phyloP scores from a whole-genome alignment of 176 grass and related monocot species.

The Thalia dealbata region DNA sequence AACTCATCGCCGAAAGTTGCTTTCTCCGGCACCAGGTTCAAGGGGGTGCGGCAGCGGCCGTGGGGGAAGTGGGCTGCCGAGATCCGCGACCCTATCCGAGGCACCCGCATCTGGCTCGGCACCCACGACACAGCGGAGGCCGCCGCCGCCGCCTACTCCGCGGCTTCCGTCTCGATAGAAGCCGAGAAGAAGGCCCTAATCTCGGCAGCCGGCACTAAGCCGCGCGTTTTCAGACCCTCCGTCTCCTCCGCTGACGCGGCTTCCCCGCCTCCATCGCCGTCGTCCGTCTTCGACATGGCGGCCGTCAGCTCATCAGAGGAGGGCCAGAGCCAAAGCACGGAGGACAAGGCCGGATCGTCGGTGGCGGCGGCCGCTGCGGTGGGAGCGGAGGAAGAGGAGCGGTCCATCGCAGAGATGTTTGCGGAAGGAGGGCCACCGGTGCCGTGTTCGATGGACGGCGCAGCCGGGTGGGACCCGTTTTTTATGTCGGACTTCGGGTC shows the following conservation, averaged over 20 bases:
- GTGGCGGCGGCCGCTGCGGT: neutral
- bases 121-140: constrained; percentile 1
- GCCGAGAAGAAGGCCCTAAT: neutral
- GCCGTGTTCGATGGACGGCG: neutral
- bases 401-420: neutral
- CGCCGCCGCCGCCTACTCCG: neutral
- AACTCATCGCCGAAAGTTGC: too few species aligned
- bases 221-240: too few species aligned
- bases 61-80: constrained; percentile 13
- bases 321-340: too few species aligned
- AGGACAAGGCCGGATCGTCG: neutral
- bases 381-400: neutral
- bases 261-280: neutral
- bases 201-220: neutral
- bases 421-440: neutral
- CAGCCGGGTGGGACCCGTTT: neutral
- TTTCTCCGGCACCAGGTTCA: neutral
- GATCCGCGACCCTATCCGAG: neutral
- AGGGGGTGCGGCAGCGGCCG: constrained; percentile 7
- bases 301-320: neutral
- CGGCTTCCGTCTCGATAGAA: neutral
- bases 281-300: neutral
- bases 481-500: neutral
- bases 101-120: neutral
- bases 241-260: too few species aligned